Conservation (phyloP, 2,329 filamentous ascomycete species). For the Onygena corvina region DNA sequence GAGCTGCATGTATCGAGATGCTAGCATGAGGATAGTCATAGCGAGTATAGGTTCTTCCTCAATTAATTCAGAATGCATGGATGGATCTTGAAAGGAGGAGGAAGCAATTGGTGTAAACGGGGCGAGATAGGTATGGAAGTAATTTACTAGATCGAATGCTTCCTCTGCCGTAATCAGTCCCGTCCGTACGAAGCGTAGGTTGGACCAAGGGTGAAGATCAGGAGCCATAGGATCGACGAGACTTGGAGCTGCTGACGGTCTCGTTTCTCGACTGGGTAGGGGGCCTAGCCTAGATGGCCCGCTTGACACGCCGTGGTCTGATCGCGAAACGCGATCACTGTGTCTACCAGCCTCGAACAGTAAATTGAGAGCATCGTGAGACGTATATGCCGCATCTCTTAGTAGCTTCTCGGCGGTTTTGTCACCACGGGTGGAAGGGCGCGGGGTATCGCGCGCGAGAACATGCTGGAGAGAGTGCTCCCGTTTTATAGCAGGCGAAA, state of each 20-base stretch:
- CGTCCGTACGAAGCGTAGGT: slow-evolving; percentile 75
- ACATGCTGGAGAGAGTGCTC: slow-evolving; percentile 3
- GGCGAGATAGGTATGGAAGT: slow-evolving; percentile 76
- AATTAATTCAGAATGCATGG: slow-evolving; percentile 61
- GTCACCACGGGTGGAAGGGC: neutral
- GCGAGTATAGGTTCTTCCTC: slow-evolving; percentile 81
- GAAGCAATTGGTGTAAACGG: slow-evolving; percentile 80
- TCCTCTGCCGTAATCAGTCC: slow-evolving; percentile 85
- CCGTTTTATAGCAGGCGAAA: slow-evolving; percentile 4
- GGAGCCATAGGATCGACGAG: slow-evolving; percentile 25
- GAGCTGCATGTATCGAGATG: slow-evolving; percentile 66
- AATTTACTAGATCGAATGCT: slow-evolving; percentile 76
- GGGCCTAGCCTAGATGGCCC: neutral
- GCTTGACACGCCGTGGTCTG: neutral
- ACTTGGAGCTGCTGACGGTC: slow-evolving; percentile 12
- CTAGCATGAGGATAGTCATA: slow-evolving; percentile 74
- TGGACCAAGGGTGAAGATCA: slow-evolving; percentile 64
- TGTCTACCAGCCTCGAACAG: slow-evolving; percentile 18
- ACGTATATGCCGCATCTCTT: slow-evolving; percentile 17
- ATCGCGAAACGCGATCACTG: slow-evolving; percentile 13
- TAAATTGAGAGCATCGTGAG: slow-evolving; percentile 16
- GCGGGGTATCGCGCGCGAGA: slow-evolving; percentile 1
- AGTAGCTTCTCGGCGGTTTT: slow-evolving; percentile 15
- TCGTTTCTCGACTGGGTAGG: neutral
- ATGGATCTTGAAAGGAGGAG: slow-evolving; percentile 65